Evolutionary conservation across 495 filamentous ascomycete genomes (phyloP).

Genomic region (Aspergillus asperescens): DNA sequence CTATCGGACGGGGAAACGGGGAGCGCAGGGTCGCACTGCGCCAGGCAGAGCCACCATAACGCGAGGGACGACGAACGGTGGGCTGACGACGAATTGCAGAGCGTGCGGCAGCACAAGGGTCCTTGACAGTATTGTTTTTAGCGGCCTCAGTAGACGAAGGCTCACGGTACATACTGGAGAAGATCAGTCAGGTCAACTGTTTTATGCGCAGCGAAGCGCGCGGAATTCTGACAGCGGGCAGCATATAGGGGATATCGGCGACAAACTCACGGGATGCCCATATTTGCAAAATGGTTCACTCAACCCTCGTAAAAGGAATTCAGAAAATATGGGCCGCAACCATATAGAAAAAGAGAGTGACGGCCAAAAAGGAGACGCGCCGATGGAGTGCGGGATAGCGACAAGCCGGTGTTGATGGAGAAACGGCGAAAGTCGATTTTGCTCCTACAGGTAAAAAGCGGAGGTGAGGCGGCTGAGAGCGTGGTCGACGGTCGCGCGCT

Average conservation of each 20-base stretch:
- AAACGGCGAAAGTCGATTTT: slow-evolving; percentile 22
- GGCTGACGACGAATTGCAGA: slow-evolving; percentile 65
- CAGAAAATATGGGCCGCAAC: slow-evolving; percentile 4
- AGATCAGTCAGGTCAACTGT: slow-evolving; percentile 19
- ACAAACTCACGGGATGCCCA: slow-evolving; percentile 77
- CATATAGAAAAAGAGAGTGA: slow-evolving; percentile 11
- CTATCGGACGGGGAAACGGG: slow-evolving; percentile 34
- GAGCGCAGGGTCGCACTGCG: slow-evolving; percentile 31
- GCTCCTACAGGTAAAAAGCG: slow-evolving; percentile 19
- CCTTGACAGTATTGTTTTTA: slow-evolving; percentile 53
- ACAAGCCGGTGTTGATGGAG: slow-evolving; percentile 20
- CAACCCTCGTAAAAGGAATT: slow-evolving; percentile 6
- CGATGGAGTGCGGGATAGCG: slow-evolving; percentile 16
- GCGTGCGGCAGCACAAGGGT: slow-evolving; percentile 56
- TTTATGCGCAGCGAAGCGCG: slow-evolving; percentile 24
- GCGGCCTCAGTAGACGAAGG: slow-evolving; percentile 44
- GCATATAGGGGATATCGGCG: slow-evolving; percentile 15
- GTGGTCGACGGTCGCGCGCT: slow-evolving; percentile 1
- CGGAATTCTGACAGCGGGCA: neutral
- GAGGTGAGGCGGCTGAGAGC: slow-evolving; percentile 14
- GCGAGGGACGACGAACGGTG: slow-evolving; percentile 37
- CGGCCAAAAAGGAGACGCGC: slow-evolving; percentile 11
- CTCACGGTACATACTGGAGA: slow-evolving; percentile 53
- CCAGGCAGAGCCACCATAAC: slow-evolving; percentile 25
- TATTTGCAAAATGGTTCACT: slow-evolving; percentile 30